Evolutionary conservation across 2,329 filamentous ascomycete species (phyloP).

Genomic region (Claviceps purpurea): DNA sequence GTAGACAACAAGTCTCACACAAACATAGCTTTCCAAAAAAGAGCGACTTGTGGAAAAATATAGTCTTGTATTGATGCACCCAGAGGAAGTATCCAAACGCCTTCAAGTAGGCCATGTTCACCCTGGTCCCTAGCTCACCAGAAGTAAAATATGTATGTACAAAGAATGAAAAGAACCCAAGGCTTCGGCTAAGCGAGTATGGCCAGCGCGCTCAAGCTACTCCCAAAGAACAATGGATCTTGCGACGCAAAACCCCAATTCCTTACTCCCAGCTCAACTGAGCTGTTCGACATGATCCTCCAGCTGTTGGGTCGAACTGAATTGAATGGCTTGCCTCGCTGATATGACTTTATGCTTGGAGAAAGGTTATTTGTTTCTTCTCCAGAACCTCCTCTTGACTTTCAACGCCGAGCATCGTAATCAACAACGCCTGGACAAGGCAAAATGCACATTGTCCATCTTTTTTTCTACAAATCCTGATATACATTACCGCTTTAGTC

Average conservation of each 20-base stretch:
- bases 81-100: slow-evolving; percentile 1
- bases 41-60: background rate
- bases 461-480: slow-evolving; percentile 11
- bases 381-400: background rate
- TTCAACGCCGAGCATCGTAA: background rate
- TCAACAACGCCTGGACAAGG: slow-evolving; percentile 8
- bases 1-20: no score
- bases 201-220: background rate
- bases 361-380: background rate
- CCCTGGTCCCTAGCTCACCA: background rate
- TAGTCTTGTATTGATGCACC: background rate
- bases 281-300: background rate
- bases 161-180: background rate
- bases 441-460: background rate
- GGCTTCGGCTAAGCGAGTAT: background rate
- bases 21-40: background rate
- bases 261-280: background rate
- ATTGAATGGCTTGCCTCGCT: background rate
- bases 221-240: background rate
- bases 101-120: background rate
- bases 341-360: background rate
- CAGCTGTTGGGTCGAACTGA: no score
- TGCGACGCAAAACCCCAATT: background rate
- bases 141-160: slow-evolving; percentile 1
- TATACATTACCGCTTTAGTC: slow-evolving; percentile 13